Percentiles rank a stretch among this genome's conserved stretches.
Evolutionary conservation across 169 alveolate species (phyloP).

Genomic region (Cryptosporidium bovis): DNA sequence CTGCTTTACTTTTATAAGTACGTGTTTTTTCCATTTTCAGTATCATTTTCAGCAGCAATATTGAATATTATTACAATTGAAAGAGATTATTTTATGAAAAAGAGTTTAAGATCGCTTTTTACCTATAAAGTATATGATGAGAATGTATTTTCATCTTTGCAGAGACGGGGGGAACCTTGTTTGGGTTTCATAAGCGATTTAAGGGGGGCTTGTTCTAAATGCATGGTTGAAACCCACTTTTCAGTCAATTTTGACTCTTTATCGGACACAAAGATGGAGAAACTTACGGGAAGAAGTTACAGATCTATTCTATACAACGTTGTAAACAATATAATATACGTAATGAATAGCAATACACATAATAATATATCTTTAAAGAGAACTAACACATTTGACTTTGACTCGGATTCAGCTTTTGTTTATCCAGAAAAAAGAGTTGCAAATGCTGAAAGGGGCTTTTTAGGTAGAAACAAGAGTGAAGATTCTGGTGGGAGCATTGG

Average conservation of each 20-base stretch:
- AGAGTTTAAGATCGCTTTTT: constrained; percentile 8
- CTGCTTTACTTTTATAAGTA: constrained; percentile 47
- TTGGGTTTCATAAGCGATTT: neutral
- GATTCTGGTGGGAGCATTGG: neutral
- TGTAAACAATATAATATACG: constrained; percentile 32
- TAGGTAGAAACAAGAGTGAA: neutral
- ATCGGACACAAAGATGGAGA: neutral
- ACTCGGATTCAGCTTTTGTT: neutral
- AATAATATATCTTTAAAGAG: constrained; percentile 11
- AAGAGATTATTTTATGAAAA: constrained; percentile 41
- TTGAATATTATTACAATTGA: constrained; percentile 58
- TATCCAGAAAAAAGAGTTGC: no score
- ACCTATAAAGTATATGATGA: constrained; percentile 11
- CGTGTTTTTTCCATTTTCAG: constrained; percentile 54
- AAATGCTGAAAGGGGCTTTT: no score
- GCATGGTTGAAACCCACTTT: constrained; percentile 39
- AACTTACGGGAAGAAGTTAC: neutral
- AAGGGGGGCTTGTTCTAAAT: neutral
- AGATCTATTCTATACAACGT: constrained; percentile 23
- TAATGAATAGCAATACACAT: constrained; percentile 24
- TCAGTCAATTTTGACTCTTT: neutral
- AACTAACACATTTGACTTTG: constrained; percentile 10
- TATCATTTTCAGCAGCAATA: constrained; percentile 61
- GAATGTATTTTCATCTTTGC: constrained; percentile 11
- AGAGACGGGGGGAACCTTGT: neutral